phyloP scores from a whole-genome alignment of 2,329 filamentous ascomycete species.

The Dactylella cylindrospora region DNA sequence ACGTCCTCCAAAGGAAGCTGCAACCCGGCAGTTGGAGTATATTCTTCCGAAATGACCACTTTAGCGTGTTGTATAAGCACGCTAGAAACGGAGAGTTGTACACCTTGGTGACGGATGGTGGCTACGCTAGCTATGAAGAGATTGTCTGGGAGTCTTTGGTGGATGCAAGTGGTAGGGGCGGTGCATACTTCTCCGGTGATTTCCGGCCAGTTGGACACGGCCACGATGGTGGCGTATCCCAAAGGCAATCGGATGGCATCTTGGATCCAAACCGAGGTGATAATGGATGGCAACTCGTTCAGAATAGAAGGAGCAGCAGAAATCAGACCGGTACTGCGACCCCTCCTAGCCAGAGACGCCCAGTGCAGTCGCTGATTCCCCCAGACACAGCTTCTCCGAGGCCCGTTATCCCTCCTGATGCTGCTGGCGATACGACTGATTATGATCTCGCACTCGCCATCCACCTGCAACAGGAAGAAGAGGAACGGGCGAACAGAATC shows the following conservation, averaged over 20 bases:
- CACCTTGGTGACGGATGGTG: constrained; percentile 87
- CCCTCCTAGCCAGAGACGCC: constrained; percentile 8
- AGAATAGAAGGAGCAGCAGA: constrained; percentile 43
- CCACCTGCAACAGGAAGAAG: constrained; percentile 92
- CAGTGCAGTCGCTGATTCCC: constrained; percentile 35
- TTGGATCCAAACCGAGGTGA: constrained; percentile 38
- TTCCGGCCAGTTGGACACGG: constrained; percentile 78
- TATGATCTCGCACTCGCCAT: constrained; percentile 81
- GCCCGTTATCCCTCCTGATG: constrained; percentile 63
- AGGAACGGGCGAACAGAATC: constrained; percentile 64
- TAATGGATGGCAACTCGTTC: constrained; percentile 42
- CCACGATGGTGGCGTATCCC: constrained; percentile 48
- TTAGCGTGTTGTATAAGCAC: constrained; percentile 89
- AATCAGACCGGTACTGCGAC: constrained; percentile 34
- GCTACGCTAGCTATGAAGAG: constrained; percentile 82
- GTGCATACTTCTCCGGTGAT: constrained; percentile 85
- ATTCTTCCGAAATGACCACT: constrained; percentile 95
- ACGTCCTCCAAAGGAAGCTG: constrained; percentile 70
- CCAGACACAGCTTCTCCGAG: constrained; percentile 91
- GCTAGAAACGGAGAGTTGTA: constrained; percentile 65
- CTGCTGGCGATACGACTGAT: constrained; percentile 53
- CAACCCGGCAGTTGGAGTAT: constrained; percentile 80
- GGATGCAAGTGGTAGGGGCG: constrained; percentile 79
- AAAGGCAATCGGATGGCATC: constrained; percentile 32
- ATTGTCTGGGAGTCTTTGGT: constrained; percentile 94